Conservation (phyloP, 495 filamentous ascomycete species). For the Choiromyces venosus region DNA sequence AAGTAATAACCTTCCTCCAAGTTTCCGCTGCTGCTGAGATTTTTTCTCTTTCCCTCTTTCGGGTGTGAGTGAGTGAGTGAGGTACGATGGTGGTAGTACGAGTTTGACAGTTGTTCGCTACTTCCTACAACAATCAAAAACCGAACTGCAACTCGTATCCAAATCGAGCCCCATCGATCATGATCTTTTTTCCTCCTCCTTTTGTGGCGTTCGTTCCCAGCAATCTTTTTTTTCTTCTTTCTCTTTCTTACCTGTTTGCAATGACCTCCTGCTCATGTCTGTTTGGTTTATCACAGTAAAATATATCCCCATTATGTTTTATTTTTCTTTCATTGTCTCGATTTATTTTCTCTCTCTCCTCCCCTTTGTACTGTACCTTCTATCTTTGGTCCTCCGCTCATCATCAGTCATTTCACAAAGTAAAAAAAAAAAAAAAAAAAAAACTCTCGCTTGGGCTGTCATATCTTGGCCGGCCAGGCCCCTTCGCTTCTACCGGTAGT, state of each 20-base stretch:
- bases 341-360: too few relatives aligned
- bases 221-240: neutral
- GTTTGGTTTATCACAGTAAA: neutral
- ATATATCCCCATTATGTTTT: neutral
- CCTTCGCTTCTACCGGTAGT: neutral
- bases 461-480: too few relatives aligned
- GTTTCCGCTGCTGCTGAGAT: neutral
- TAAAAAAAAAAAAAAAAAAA: too few relatives aligned
- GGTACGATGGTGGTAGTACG: neutral
- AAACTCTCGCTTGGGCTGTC: neutral
- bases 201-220: neutral
- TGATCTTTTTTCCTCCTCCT: too few relatives aligned
- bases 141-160: conserved; percentile 1
- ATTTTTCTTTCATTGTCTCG: neutral
- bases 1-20: conserved; percentile 15
- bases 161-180: conserved; percentile 2
- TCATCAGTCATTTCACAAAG: too few relatives aligned
- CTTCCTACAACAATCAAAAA: too few relatives aligned
- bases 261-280: neutral
- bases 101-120: neutral
- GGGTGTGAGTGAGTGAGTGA: neutral
- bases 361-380: too few relatives aligned
- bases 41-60: neutral
- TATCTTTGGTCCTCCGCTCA: neutral
- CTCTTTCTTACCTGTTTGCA: neutral